Conservation (phyloP, 768 basidiomycete genomes). For the Hericium erinaceus region DNA sequence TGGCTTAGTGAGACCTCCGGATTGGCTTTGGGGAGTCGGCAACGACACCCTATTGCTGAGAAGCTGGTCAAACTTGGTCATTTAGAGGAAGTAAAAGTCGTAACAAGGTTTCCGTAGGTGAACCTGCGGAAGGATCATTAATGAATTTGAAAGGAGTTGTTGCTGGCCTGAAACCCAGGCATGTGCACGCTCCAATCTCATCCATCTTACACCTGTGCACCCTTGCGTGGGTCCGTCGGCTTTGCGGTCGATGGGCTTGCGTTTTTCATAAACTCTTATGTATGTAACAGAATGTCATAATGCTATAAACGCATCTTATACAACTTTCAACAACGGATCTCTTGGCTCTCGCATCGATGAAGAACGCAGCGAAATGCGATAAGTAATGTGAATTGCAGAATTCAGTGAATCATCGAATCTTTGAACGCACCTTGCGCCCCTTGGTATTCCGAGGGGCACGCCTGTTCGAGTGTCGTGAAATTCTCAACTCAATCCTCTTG, state of each 20-base stretch:
- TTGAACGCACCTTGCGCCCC: conserved; percentile 75
- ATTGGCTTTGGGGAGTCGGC: conserved; percentile 58
- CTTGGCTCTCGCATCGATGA: conserved; percentile 89
- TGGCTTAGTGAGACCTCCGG: conserved; percentile 83
- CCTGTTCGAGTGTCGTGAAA: conserved; percentile 73
- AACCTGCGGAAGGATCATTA: conserved; percentile 78
- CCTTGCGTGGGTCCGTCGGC: conserved; percentile 9
- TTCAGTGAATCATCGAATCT: conserved; percentile 60
- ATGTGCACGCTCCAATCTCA: conserved; percentile 23
- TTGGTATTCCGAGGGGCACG: conserved; percentile 68
- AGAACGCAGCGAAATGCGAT: conserved; percentile 77
- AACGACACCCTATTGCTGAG: conserved; percentile 40
- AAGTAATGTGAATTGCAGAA: conserved; percentile 80
- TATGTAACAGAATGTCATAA: conserved; percentile 15
- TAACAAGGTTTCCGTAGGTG: conserved; percentile 80
- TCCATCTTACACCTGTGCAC: conserved; percentile 41
- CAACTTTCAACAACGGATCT: conserved; percentile 58
- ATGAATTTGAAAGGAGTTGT: conserved; percentile 24
- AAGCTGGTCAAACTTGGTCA: conserved; percentile 34
- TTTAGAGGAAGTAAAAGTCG: conserved; percentile 82
- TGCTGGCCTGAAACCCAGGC: conserved; percentile 27
- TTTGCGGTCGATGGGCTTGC: not conserved
- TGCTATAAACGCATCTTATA: conserved; percentile 20
- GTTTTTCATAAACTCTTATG: conserved; percentile 14
- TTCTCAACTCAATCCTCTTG: conserved; percentile 20